These are phyloP conservation scores for Silene uniflora DNA, from an alignment of 148 eudicot species.

Conservation along the genomic window DNA sequence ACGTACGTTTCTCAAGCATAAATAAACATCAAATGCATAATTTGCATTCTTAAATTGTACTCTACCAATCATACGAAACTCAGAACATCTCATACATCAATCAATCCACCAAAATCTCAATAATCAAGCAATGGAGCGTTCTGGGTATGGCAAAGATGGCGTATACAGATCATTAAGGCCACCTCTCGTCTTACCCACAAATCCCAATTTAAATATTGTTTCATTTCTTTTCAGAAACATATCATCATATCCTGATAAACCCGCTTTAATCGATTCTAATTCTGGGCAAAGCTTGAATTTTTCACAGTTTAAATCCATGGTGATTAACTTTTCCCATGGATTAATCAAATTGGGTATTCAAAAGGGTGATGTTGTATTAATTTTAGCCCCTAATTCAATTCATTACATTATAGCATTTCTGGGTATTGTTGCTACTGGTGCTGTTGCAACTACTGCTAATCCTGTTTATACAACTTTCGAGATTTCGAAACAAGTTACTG, in stretches of 20 bases:
- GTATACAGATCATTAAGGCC: slow-evolving; percentile 57
- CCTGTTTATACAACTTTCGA: slow-evolving; percentile 53
- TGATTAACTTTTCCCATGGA: slow-evolving; percentile 44
- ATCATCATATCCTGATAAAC: slow-evolving; percentile 43
- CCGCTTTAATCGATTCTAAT: slow-evolving; percentile 53
- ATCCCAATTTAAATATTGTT: slow-evolving; percentile 43
- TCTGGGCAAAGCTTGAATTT: slow-evolving; percentile 49
- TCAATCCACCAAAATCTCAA: too few relatives aligned
- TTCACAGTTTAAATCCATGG: slow-evolving; percentile 41
- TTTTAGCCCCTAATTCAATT: slow-evolving; percentile 65
- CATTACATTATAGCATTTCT: slow-evolving; percentile 48
- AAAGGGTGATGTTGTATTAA: slow-evolving; percentile 55
- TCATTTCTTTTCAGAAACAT: slow-evolving; percentile 58
- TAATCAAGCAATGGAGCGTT: slow-evolving; percentile 45
- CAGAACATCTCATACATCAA: too few relatives aligned
- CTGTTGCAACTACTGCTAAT: slow-evolving; percentile 60
- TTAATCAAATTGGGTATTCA: slow-evolving; percentile 43
- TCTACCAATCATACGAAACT: too few relatives aligned
- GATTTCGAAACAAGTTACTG: slow-evolving; percentile 50
- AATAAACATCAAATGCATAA: too few relatives aligned
- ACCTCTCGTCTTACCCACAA: slow-evolving; percentile 38
- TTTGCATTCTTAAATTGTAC: too few relatives aligned
- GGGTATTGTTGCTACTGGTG: slow-evolving; percentile 50
- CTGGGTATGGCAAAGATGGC: slow-evolving; percentile 72
- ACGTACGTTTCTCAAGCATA: too few relatives aligned